Percentiles rank a stretch among this genome's conserved stretches.
These are phyloP conservation scores for Cystobasidium tubakii DNA, from an alignment of 768 basidiomycete genomes.

Conservation along the genomic window DNA sequence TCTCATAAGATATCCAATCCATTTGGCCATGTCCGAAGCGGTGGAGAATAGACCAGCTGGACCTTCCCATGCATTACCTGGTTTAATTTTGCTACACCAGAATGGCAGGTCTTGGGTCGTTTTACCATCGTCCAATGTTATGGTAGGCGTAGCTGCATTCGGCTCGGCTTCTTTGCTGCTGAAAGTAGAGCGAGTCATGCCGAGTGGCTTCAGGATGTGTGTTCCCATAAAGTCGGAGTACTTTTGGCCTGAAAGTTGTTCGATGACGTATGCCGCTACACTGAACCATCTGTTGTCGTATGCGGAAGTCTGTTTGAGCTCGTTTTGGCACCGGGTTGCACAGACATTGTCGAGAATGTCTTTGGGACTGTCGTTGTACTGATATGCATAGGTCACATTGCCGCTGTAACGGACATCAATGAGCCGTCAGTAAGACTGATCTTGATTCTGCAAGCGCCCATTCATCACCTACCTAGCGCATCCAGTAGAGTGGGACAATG, in stretches of 20 bases:
- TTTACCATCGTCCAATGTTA: background rate
- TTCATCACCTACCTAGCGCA: conserved; percentile 1
- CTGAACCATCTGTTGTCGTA: background rate
- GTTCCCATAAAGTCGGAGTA: conserved; percentile 53
- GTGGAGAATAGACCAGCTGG: conserved; percentile 15
- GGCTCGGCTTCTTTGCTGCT: background rate
- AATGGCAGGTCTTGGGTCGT: background rate
- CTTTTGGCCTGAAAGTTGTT: conserved; percentile 48
- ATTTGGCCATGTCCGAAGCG: background rate
- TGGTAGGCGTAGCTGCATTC: background rate
- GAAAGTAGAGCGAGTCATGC: conserved; percentile 47
- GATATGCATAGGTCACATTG: background rate
- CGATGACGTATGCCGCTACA: conserved; percentile 50
- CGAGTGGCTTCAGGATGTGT: conserved; percentile 52
- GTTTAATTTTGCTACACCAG: background rate
- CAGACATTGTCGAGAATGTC: background rate
- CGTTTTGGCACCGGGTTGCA: background rate
- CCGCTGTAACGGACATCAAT: no score
- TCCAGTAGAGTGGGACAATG: conserved; percentile 53
- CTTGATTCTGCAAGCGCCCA: no score
- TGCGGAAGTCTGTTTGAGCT: background rate
- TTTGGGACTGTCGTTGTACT: background rate
- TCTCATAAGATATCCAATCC: conserved; percentile 7
- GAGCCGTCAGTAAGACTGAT: no score
- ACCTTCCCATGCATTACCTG: background rate